Base-by-base conservation (phyloP, 1,139 yeast genomes). In the Lodderomyces pseudojiufengensis region DNA sequence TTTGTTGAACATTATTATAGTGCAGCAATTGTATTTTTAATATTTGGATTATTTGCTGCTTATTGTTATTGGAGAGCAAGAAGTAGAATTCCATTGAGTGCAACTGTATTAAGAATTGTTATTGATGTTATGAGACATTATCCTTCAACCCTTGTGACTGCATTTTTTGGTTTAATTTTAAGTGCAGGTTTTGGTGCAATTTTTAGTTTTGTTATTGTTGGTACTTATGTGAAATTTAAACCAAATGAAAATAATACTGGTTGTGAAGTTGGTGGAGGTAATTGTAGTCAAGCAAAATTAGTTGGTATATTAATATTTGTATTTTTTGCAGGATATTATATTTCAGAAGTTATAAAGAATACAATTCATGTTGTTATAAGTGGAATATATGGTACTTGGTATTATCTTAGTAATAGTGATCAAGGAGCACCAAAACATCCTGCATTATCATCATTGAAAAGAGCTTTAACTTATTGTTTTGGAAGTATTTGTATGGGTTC, bases 401-500 rank as follows among this genome's bases (percentile, higher is more conserved):
- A 86, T 60, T 88, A 84, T 57, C 69, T 84, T 54, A 75, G 86
- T 31, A 73, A 72, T 44, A 75, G 88, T 2, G 90, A 83, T 52
- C 84, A 83, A 51, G 95, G 95, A 5, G 76, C 81, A 65, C 95
- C 95, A 24, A 73, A 61, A 48, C 76, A 76, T 64, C 95, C 95
- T 8, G 94, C 95, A 1, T 59, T 79, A 39, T 90, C 95, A 5
- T 83, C 96, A 2, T 78, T 90, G 47, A 80, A 77, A 52, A 73
- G 95, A 49, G 86, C 95, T 1, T 62, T 86, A 65, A 84, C 95
- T 2, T 85, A 82, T 54, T 84, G 94, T 27, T 84, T 88, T 54
- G 97, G 97, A 0, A 85, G 96, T 3, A 82, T 90, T 38, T 83
- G 95, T 54, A 84, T 85, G 54, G 96, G 97, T 0, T 84, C 95